Percentiles rank a stretch among this genome's conserved stretches.
phyloP scores from a whole-genome alignment of 495 filamentous ascomycete species.

The Astrothelium subdiscretum region DNA sequence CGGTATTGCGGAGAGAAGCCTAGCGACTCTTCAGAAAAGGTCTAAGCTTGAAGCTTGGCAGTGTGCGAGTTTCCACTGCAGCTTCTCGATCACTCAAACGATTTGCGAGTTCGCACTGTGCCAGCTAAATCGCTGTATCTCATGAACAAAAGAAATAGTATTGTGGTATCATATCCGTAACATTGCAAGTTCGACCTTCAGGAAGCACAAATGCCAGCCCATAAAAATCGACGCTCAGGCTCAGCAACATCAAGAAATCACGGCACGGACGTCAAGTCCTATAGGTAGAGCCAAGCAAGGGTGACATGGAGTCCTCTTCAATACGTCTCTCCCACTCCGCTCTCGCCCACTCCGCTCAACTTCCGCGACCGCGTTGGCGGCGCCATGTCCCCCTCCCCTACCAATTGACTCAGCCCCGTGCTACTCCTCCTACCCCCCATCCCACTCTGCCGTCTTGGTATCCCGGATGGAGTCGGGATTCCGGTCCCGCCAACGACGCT shows the following conservation, averaged over 20 bases:
- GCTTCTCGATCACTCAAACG: too few relatives aligned
- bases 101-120: too few relatives aligned
- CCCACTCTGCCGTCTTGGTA: conserved; percentile 25
- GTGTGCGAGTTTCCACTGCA: too few relatives aligned
- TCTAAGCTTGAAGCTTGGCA: too few relatives aligned
- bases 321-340: conserved; percentile 49
- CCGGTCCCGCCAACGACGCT: conserved; percentile 8
- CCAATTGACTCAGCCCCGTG: conserved; percentile 24
- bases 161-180: neutral
- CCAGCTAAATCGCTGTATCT: neutral
- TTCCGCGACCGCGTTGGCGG: conserved; percentile 39
- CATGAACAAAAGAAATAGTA: neutral
- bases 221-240: neutral
- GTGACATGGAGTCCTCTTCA: too few relatives aligned
- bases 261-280: too few relatives aligned
- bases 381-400: conserved; percentile 40
- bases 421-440: conserved; percentile 17
- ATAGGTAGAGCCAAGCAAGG: too few relatives aligned
- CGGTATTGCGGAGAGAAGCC: too few relatives aligned
- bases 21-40: too few relatives aligned
- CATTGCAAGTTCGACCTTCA: neutral
- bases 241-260: neutral
- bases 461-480: conserved; percentile 19
- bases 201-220: neutral
- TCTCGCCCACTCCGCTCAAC: conserved; percentile 37